Base-by-base conservation (phyloP, 2,329 filamentous ascomycete genomes). In the Verticillium zaregamsianum region DNA sequence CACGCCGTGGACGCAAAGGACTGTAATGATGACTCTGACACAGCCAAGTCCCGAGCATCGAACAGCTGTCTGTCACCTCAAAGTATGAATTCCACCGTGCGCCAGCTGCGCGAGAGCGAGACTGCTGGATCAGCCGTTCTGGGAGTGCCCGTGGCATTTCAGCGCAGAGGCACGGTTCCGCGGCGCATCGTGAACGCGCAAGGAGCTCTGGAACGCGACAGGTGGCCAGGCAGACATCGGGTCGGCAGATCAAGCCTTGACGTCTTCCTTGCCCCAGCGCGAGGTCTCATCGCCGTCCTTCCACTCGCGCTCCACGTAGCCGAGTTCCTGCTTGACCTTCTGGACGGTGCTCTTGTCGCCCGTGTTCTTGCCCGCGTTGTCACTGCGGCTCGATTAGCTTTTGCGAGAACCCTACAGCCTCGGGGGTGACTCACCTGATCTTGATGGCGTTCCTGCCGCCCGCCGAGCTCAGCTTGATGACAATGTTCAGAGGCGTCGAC, bases 331-430 rank as follows among this genome's bases (percentile, higher is more conserved):
- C 84, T 99, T 99, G 65, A 98, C 93, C 67, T 88, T 86, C 61
- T 88, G 82, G 0, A 99, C 91, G 1, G 90, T 91, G 23, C 82
- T 82, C 69, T 87, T 86, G 71, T 97, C 90, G 8, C 95, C 95
- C 0, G 93, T 98, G 71, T 99, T 99, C 82, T 99, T 99, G 55
- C 93, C 86, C 66, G 89, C 83, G 71, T 98, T 97, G 74, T 94
- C 90, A 66, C 84, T 85, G 56, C 14, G 57, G 6, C 15, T 12
- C 3, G 14, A 17, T 57, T 57, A 25, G 55, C 11, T 70, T 95
- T 93, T 73, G 28, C 28, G 28, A 28, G 90, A 86, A 63, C 78
- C 74, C 57, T 14, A 3, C 35, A 23, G 4, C 9, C 3, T 2
- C 20, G 2, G 9, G 23, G 5, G 20, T 11, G 14, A 63, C 73